Percentiles rank a stretch among this genome's conserved stretches.
Evolutionary conservation across 805 yeast species (phyloP).

Genomic region (Saccharomycopsis sp.): DNA sequence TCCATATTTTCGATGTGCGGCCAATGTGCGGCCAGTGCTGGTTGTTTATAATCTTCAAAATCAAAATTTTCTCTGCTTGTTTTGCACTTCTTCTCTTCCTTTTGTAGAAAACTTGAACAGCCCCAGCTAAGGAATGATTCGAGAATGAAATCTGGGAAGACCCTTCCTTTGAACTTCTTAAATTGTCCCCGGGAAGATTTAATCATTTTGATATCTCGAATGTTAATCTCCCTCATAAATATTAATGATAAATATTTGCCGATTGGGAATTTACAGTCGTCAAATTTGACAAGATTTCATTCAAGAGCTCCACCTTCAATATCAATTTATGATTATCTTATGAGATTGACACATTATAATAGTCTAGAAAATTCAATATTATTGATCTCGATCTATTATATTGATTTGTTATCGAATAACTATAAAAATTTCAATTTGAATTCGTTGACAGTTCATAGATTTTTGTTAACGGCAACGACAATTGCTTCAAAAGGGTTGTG

Average conservation of each 20-base stretch:
- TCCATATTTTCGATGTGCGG: too few species aligned
- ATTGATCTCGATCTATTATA: constrained; percentile 79
- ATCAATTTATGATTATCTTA: constrained; percentile 67
- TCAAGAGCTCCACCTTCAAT: constrained; percentile 89
- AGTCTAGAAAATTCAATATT: constrained; percentile 78
- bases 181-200: constrained; percentile 66
- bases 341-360: constrained; percentile 76
- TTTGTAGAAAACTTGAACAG: neutral
- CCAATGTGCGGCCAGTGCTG: too few species aligned
- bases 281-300: constrained; percentile 76
- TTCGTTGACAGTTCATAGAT: constrained; percentile 90
- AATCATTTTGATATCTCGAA: constrained; percentile 64
- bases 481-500: constrained; percentile 87
- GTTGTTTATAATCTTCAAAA: too few species aligned
- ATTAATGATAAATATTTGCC: constrained; percentile 55
- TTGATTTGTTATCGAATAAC: constrained; percentile 73
- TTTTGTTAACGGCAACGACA: constrained; percentile 82
- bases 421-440: constrained; percentile 78
- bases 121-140: neutral
- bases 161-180: constrained; percentile 47
- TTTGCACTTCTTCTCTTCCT: neutral
- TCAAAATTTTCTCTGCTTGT: neutral
- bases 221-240: constrained; percentile 67
- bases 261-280: constrained; percentile 29
- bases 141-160: neutral